Base-by-base conservation (phyloP, 2,329 filamentous ascomycete genomes). In the Epichloe gansuensis region DNA sequence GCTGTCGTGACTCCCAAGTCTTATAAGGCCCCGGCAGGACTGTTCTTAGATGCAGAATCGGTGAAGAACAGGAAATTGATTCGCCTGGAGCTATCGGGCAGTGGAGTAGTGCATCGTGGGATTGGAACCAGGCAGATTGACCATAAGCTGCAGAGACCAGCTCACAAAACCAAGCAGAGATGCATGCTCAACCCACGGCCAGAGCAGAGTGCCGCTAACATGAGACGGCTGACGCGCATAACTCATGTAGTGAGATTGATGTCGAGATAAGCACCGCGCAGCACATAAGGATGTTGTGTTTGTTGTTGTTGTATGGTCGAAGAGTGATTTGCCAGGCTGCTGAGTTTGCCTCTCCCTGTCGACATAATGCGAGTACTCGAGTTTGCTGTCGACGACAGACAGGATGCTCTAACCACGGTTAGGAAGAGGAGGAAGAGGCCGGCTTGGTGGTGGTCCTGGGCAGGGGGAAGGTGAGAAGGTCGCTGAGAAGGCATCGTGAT, bases 401-500 rank as follows among this genome's bases (percentile, higher is more conserved):
- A 25, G 1, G 17, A 28, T 5, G 23, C 37, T 55, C 62, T 80
- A 80, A 60, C 71, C 72, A 63, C 76, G 73, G 72, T 81, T 83
- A 65, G 81, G 81, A 57, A 83, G 76, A 68, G 80, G 77, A 67
- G 81, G 81, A 51, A 83, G 77, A 69, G 81, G 81, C 52, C 81
- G 74, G 69, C 75, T 80, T 57, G 81, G 81, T 62, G 81, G 81
- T 55, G 81, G 81, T 61, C 81, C 81, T 52, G 81, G 80, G 77
- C 80, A 83, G 60, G 81, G 71, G 81, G 81, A 59, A 84, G 78
- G 63, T 83, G 79, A 60, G 80, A 81, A 57, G 81, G 80, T 65
- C 80, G 77, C 68, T 81, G 78, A 58, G 76, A 71, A 68, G 77
- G 75, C 75, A 80, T 78, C 55, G 57, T 67, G 61, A 56, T 61